A percentile compares a stretch with the other conserved stretches of the same genome.
These are phyloP conservation scores for Exserohilum turcica DNA, from an alignment of 2,329 filamentous ascomycete species.

Conservation along the genomic window DNA sequence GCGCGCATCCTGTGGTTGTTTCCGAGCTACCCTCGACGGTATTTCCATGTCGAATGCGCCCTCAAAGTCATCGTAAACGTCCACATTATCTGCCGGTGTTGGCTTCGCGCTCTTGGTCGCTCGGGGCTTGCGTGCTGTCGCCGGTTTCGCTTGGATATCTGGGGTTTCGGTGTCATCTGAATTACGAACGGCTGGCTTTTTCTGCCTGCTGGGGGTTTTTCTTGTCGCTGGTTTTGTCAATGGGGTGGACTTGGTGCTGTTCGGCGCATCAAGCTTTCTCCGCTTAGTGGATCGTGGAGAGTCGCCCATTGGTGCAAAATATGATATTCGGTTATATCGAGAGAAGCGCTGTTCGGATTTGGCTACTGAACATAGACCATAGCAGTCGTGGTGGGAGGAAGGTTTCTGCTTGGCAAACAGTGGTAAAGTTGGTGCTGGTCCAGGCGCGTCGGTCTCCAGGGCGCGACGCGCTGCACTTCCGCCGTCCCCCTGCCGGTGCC, in stretches of 20 bases:
- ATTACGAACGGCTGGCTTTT: slow-evolving; percentile 22
- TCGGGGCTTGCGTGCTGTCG: slow-evolving; percentile 12
- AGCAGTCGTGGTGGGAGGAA: slow-evolving; percentile 12
- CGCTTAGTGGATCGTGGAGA: slow-evolving; percentile 45
- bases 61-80: slow-evolving; percentile 53
- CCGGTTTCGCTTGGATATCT: slow-evolving; percentile 15
- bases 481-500: slow-evolving; percentile 19
- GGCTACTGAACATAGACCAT: slow-evolving; percentile 7
- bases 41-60: slow-evolving; percentile 45
- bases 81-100: slow-evolving; percentile 28
- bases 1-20: slow-evolving; percentile 12
- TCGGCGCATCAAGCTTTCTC: slow-evolving; percentile 42
- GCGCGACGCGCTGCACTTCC: slow-evolving; percentile 28
- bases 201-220: slow-evolving; percentile 29
- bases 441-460: slow-evolving; percentile 18
- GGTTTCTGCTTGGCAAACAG: not conserved
- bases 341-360: not conserved
- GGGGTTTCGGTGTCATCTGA: slow-evolving; percentile 14
- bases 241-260: slow-evolving; percentile 29
- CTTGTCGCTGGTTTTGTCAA: slow-evolving; percentile 24
- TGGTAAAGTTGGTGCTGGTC: slow-evolving; percentile 9
- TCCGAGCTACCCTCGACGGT: slow-evolving; percentile 8
- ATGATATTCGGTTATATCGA: not conserved
- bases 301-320: slow-evolving; percentile 35
- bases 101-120: slow-evolving; percentile 13